Evolutionary conservation across 768 basidiomycete genomes (phyloP), one percentile per base, ranked within the genome.

Genomic region (Leccinum subgranulosum): DNA sequence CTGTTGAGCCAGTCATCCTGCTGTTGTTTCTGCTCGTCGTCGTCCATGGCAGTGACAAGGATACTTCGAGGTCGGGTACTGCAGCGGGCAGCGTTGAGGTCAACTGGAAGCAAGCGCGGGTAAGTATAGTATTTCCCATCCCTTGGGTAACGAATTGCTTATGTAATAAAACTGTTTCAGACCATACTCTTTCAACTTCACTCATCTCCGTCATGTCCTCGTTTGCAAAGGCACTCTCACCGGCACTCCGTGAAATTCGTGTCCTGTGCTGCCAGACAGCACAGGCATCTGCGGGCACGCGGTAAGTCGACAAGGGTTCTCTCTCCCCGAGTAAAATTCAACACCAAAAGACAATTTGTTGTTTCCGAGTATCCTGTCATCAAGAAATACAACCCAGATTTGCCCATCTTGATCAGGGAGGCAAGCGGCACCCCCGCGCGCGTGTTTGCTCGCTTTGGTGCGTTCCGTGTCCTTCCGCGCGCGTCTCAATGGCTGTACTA

Each of bases 371-470:
- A 93, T 68, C 84, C 88, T 5, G 63, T 77, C 53, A 82, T 92
- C 67, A 92, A 93, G 76, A 81, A 89, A 69, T 76, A 87, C 72
- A 94, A 94, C 69, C 92, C 91, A 39, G 86, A 94, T 74, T 75
- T 94, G n/a, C 92, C 90, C 17, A 80, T 92, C 36, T 72, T 93
- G 64, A 88, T 93, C 66, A 81, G 92, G 64, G 88, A 92, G 74
- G 92, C 90, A 15, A 77, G 75, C 53, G 88, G 85, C 36, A 91
- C 89, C 8, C 90, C 89, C 36, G 90, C 90, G 60, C 80, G 92
- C 67, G 83, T 83, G 49, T 94, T 92, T 80, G 91, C 88, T 53
- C 79, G 92, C 66, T 94, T 90, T 69, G 91, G 92, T 94, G 75
- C 72, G 89, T 73, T 48, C 57, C 49, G 41, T 62, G 58, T 45